Conservation (phyloP, 257 asterid genomes). For the Oldenlandia corymbosa region DNA sequence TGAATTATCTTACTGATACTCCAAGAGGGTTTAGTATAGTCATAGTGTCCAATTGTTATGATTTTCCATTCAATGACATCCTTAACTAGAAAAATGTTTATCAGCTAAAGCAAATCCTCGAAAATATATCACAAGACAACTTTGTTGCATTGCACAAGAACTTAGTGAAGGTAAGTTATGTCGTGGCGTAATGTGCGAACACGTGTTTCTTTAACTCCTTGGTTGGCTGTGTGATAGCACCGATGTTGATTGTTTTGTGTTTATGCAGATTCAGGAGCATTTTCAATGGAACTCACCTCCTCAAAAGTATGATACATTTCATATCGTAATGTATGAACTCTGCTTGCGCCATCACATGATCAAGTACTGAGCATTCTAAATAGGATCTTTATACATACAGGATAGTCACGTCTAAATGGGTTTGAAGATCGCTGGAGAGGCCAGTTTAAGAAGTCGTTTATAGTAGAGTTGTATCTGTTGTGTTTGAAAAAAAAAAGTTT, state of each 20-base stretch:
- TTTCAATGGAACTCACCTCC: constrained; percentile 96
- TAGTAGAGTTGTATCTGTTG: neutral
- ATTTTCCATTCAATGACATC: constrained; percentile 91
- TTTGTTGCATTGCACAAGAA: constrained; percentile 74
- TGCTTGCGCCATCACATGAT: constrained; percentile 88
- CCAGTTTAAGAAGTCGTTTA: too few relatives aligned
- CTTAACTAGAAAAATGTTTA: constrained; percentile 83
- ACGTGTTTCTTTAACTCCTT: neutral
- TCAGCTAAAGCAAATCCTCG: constrained; percentile 83
- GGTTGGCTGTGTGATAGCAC: too few relatives aligned
- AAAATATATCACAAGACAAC: constrained; percentile 63
- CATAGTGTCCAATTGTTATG: constrained; percentile 86
- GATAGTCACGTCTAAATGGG: constrained; percentile 7
- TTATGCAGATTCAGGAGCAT: constrained; percentile 75
- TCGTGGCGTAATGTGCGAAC: neutral
- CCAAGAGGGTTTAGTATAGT: constrained; percentile 48
- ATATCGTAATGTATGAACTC: constrained; percentile 94
- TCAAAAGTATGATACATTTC: constrained; percentile 64
- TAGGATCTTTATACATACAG: constrained; percentile 1
- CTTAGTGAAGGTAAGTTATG: constrained; percentile 66
- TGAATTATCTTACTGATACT: constrained; percentile 9
- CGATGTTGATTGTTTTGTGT: constrained; percentile 4
- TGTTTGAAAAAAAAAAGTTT: too few relatives aligned
- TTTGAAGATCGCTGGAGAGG: constrained; percentile 4
- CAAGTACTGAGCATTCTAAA: constrained; percentile 48